A percentile compares a stretch with the other conserved stretches of the same genome.
These are phyloP conservation scores for Kwoniella mangroviensis DNA, from an alignment of 768 basidiomycete species.

Conservation along the genomic window DNA sequence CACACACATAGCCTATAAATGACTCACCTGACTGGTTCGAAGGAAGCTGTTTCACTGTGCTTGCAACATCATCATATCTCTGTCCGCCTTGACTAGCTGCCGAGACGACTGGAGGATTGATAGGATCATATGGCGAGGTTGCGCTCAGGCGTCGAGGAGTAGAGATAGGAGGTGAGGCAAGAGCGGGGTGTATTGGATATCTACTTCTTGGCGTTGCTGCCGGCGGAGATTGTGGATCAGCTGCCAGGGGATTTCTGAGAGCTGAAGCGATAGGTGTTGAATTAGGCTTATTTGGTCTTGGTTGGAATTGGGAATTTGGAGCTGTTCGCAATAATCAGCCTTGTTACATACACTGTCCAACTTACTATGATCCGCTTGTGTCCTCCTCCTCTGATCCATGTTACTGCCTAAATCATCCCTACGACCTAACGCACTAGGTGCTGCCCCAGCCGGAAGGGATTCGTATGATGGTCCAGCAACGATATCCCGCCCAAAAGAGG, in stretches of 20 bases:
- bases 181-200: constrained; percentile 35
- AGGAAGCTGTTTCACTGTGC: too few relatives aligned
- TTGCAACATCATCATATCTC: too few relatives aligned
- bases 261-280: constrained; percentile 14
- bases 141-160: constrained; percentile 12
- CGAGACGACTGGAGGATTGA: background rate
- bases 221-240: background rate
- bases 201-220: constrained; percentile 6
- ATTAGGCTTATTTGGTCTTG: background rate
- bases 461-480: constrained; percentile 32
- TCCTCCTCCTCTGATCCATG: background rate
- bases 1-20: too few relatives aligned
- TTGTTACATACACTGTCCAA: background rate
- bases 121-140: constrained; percentile 17
- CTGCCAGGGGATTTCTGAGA: background rate
- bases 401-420: background rate
- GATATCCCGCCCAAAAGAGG: background rate
- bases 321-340: background rate
- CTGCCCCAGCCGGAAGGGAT: constrained; percentile 16
- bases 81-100: background rate
- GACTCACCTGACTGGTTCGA: too few relatives aligned
- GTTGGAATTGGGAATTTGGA: background rate
- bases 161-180: constrained; percentile 38
- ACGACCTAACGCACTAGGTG: constrained; percentile 13
- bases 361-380: background rate